Evolutionary conservation across 2,329 filamentous ascomycete species (phyloP), one percentile per base, ranked within the genome.

Genomic region (Sporothrix phasma): DNA sequence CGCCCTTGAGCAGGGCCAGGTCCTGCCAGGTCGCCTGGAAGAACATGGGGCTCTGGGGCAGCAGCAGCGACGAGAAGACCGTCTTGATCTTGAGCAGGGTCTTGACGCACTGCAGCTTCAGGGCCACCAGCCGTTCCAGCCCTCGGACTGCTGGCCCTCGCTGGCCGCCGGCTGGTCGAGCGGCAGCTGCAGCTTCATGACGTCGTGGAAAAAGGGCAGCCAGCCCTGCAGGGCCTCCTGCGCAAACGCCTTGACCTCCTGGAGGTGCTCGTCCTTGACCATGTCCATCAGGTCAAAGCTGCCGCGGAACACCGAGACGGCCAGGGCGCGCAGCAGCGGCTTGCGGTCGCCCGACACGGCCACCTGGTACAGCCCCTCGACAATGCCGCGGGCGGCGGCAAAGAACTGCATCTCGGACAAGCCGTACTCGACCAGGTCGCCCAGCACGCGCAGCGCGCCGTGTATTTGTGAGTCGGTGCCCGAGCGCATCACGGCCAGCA

Each of bases 261-360:
- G 82, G 71, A 90, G 89, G 76, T 97, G 90, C 69, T 96, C 90
- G 69, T 96, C 92, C 80, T 96, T 89, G 69, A 97, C 89, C 84
- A 97, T 96, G 76, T 97, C 92, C 78, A 99, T 84, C 64, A 94
- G 90, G 73, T 97, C 92, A 74, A 99, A 96, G 76, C 91, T 96
- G 58, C 86, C 86, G 64, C 91, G 85, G 80, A 97, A 96, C 65
- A 97, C 90, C 46, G 89, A 90, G 47, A 97, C 88, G 45, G 94
- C 90, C 69, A 97, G 80, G 34, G 92, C 91, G 66, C 94, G 85
- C 65, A 96, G 80, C 66, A 85, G 85, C 10, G 88, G 82, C 72
- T 90, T 92, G 70, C 90, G 85, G 66, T 81, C 81, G 65, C 88
- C 84, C 73, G 89, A 89, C 64, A 89, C 81, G 15, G 92, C 91